Evolutionary conservation across 495 filamentous ascomycete species (phyloP), one percentile per base, ranked within the genome.

Genomic region (Hyphodiscus hymeniophilus): DNA sequence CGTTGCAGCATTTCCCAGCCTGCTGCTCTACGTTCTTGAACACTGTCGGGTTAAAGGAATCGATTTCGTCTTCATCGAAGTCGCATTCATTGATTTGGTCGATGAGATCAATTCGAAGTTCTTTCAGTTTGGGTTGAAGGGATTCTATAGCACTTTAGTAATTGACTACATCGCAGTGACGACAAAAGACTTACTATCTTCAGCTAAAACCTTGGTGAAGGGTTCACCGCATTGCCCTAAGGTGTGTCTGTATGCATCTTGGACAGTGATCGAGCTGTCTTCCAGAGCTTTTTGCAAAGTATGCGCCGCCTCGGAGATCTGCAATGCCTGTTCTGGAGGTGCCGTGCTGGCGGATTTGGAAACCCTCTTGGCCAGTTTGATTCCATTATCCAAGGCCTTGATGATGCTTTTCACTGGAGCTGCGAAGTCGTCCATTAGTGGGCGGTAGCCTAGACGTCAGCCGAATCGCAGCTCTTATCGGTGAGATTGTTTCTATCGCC

Each of bases 341-440:
- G 46, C 56, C 7, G 33, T 20, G 20, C 33, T 46, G 12, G 56
- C 52, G 7, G 56, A 45, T 18, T 48, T 31, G 15, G 45, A 23
- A 28, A 54, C 28, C 26, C 26, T 50, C 15, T 17, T 30, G 26
- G 42, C 38, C 32, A 59, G 35, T 17, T 56, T 56, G 48, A 48
- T 53, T 8, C 49, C 57, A 0, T 30, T 36, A 39, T 56, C 46
- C 3, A 56, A 20, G 11, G 52, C 33, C 41, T 54, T 59, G 34
- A 54, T 35, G 32, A 59, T 50, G 31, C 22, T 20, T 23, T 54
- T 53, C n/a, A 59, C 43, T 12, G 57, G 57, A 44, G 49, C 21
- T 10, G 41, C 48, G 35, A 51, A 36, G 36, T 59, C 48, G 48
- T 31, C 23, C 32, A 39, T 34, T 28, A 38, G 47, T 28, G 26